Percentiles rank a stretch among this genome's conserved stretches.
phyloP scores from a whole-genome alignment of 129 eudicot genomes.

The Centaurea solstitialis region DNA sequence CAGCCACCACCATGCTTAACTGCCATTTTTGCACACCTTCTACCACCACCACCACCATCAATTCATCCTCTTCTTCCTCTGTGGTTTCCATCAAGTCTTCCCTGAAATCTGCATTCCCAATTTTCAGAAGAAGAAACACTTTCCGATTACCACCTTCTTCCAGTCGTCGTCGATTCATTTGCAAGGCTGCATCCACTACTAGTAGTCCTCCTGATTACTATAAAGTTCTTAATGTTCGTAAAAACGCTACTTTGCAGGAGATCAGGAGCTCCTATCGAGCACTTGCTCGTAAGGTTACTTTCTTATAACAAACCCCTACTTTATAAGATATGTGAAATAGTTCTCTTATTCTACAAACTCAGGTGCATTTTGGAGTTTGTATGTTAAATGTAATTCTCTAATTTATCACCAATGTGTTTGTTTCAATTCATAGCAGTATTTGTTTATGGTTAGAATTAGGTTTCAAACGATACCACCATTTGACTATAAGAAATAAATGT shows the following conservation, averaged over 20 bases:
- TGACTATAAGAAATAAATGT: too few species aligned
- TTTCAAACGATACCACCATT: too few species aligned
- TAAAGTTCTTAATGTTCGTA: constrained; percentile 58
- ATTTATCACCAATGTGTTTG: background rate
- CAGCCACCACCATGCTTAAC: constrained; percentile 3
- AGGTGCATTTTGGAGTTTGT: background rate
- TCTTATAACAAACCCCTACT: background rate
- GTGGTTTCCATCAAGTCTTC: constrained; percentile 7
- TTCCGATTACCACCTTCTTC: constrained; percentile 8
- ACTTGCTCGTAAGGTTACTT: constrained; percentile 86
- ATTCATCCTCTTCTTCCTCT: background rate
- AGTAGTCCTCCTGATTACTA: constrained; percentile 47
- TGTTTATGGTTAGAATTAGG: background rate
- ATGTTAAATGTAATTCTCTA: background rate
- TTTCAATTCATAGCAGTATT: background rate
- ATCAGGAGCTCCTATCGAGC: constrained; percentile 76
- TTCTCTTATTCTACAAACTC: background rate
- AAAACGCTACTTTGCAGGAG: constrained; percentile 67
- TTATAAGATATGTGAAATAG: background rate
- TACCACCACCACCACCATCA: constrained; percentile 7
- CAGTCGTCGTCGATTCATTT: constrained; percentile 31
- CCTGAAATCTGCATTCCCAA: constrained; percentile 1
- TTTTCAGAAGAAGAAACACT: background rate
- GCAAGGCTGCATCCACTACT: constrained; percentile 38
- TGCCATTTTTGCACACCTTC: background rate